Base-by-base conservation (phyloP, 257 asterid species). In the Primulina tabacum region DNA sequence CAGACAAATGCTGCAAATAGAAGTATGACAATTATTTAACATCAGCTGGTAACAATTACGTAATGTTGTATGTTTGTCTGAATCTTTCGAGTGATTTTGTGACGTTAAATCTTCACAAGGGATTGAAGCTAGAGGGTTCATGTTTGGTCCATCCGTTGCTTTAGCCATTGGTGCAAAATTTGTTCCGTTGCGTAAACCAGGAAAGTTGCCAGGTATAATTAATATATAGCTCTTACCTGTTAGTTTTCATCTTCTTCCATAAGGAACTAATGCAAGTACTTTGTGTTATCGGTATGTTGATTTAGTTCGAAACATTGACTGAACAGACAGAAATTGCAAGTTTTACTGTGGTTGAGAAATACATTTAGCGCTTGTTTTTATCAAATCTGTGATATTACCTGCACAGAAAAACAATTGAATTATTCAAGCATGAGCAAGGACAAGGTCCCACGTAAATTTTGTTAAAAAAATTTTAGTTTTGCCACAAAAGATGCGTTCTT, bases 121-220 rank as follows among this genome's bases (percentile, higher is more conserved):
- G 67, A 82, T 87, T 72, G 95, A 89, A 80, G 94, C 96, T 10
- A 87, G 95, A 84, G 96, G 96, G 7, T 89, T 89, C 70, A 71
- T 89, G 88, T 89, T 89, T 84, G 96, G 87, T 71, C 90, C 96
- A 65, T 75, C 95, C 10, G 73, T 89, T 63, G 95, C 96, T 56
- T 82, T 89, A 66, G 95, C 92, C 18, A 89, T 89, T 65, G 96
- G 94, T 72, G 95, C 96, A 53, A 89, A 89, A 79, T 89, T 89
- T 76, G 90, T 89, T 20, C 95, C 96, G 1, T 65, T 89, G 34
- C 82, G 95, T 12, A 89, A 89, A 76, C 88, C 82, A 4, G 95
- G 96, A 74, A 89, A 89, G 72, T 75, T 89, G 74, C 95, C 96
- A 14, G 96, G 96, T 87, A 87, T 68, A 32, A 11, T 14, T 4